Conservation (phyloP, 768 basidiomycete genomes). For the Inosperma sp. region DNA sequence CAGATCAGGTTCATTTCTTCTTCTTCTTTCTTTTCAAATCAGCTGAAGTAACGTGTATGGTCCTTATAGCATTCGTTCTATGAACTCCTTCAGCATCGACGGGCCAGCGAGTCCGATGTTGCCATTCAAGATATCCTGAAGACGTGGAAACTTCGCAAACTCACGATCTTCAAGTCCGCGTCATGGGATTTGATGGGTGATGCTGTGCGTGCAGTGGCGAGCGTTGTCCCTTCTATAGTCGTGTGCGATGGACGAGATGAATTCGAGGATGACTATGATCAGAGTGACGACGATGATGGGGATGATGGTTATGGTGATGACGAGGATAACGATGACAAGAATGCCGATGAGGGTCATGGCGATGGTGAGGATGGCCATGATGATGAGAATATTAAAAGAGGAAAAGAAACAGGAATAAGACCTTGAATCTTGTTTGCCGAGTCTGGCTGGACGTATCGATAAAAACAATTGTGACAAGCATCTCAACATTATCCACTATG, state of each 20-base stretch:
- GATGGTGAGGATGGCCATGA: too few species aligned
- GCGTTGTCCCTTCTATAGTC: constrained; percentile 27
- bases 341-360: too few species aligned
- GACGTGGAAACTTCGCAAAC: constrained; percentile 29
- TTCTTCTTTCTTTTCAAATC: neutral
- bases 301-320: too few species aligned
- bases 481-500: too few species aligned
- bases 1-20: constrained; percentile 18
- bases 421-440: too few species aligned
- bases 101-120: neutral
- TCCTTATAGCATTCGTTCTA: neutral
- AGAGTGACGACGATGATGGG: too few species aligned
- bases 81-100: neutral
- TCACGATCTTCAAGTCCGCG: constrained; percentile 35
- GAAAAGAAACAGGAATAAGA: too few species aligned
- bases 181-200: constrained; percentile 25
- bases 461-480: too few species aligned
- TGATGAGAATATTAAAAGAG: too few species aligned
- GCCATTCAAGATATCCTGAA: neutral
- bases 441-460: too few species aligned
- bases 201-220: constrained; percentile 25
- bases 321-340: too few species aligned
- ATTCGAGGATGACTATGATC: neutral
- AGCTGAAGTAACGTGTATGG: neutral
- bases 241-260: neutral